Evolutionary conservation across 345 rosid genomes (phyloP).

Genomic region (Lagerstroemia speciosa): DNA sequence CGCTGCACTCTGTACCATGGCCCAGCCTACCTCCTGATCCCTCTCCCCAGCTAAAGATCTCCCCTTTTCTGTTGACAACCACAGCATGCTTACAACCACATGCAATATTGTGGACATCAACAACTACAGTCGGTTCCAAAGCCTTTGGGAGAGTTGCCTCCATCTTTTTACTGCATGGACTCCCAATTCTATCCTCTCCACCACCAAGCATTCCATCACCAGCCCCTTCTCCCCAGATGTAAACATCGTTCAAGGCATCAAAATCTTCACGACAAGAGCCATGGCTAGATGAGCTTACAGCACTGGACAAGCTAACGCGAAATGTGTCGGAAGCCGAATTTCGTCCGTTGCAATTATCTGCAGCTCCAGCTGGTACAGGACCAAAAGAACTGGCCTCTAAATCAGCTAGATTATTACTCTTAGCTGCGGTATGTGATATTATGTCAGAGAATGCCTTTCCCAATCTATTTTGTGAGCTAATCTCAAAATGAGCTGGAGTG

Average conservation of each 20-base stretch:
- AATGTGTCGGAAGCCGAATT: constrained; percentile 48
- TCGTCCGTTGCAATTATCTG: constrained; percentile 44
- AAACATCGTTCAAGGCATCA: constrained; percentile 81
- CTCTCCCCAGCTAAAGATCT: constrained; percentile 89
- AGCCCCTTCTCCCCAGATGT: constrained; percentile 85
- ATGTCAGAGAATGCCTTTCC: constrained; percentile 71
- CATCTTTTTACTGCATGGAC: constrained; percentile 23
- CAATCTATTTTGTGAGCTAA: constrained; percentile 34
- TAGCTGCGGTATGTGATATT: constrained; percentile 50
- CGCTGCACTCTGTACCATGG: constrained; percentile 55
- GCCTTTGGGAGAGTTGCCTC: constrained; percentile 66
- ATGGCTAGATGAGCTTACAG: constrained; percentile 78
- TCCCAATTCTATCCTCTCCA: constrained; percentile 26
- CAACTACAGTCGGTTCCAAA: constrained; percentile 60
- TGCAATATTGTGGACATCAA: constrained; percentile 63
- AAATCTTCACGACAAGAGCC: constrained; percentile 70
- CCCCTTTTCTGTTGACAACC: constrained; percentile 70
- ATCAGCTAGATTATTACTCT: constrained; percentile 33
- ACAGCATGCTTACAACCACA: constrained; percentile 88
- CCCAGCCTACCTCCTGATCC: constrained; percentile 87
- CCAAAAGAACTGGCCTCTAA: constrained; percentile 23
- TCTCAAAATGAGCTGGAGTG: constrained; percentile 34
- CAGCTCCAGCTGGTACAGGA: constrained; percentile 17
- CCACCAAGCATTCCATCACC: constrained; percentile 53
- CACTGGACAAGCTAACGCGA: constrained; percentile 76